A percentile compares a stretch with the other conserved stretches of the same genome.
phyloP scores from a whole-genome alignment of 1,284 basidiomycete species.

The Sanghuangporus weigelae region DNA sequence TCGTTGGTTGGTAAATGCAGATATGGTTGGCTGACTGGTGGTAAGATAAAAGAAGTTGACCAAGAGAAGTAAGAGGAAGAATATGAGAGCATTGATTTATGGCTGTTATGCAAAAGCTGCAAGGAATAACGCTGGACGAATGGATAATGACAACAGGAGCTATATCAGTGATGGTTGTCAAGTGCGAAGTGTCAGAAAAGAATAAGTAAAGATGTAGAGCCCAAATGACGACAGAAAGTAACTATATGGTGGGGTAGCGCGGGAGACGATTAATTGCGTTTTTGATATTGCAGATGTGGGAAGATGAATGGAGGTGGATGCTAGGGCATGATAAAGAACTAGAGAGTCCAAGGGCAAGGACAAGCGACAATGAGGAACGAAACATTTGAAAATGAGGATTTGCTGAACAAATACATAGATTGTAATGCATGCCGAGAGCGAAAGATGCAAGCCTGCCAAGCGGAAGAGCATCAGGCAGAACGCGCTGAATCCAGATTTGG shows the following conservation, averaged over 20 bases:
- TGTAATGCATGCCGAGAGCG: constrained; percentile 9
- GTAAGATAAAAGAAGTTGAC: background rate
- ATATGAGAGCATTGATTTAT: background rate
- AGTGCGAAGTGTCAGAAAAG: constrained; percentile 4
- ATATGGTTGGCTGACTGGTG: constrained; percentile 2
- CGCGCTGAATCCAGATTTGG: constrained; percentile 16
- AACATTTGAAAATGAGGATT: background rate
- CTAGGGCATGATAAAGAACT: background rate
- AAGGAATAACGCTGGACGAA: background rate
- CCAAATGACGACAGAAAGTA: background rate
- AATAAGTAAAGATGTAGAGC: background rate
- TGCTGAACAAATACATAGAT: constrained; percentile 16
- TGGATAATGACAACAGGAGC: background rate
- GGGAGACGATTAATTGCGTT: constrained; percentile 1
- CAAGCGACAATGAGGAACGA: background rate
- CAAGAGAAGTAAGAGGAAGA: background rate
- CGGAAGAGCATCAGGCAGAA: constrained; percentile 6
- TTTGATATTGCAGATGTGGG: constrained; percentile 5
- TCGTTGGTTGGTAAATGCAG: background rate
- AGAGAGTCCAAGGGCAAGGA: constrained; percentile 10
- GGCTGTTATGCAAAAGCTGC: constrained; percentile 11
- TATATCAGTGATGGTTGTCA: constrained; percentile 8
- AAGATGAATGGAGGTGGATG: background rate
- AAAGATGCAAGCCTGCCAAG: background rate
- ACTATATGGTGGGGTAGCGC: constrained; percentile 6